These are phyloP conservation scores for Pseudozyma hubeiensis DNA, from an alignment of 1,284 basidiomycete species.

Conservation along the genomic window DNA sequence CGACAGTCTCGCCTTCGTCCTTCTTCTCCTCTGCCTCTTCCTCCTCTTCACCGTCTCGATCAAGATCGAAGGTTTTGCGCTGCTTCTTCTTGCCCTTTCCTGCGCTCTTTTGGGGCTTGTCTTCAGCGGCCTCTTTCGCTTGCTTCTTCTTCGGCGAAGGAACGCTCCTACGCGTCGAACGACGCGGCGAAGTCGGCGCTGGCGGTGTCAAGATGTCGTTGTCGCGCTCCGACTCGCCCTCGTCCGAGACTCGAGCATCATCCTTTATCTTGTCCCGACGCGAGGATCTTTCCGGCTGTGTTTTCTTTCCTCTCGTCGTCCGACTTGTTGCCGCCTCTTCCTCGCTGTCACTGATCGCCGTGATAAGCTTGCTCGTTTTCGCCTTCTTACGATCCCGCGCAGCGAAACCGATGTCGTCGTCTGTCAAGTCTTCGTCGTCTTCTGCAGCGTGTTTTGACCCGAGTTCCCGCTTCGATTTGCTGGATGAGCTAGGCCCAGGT, in stretches of 20 bases:
- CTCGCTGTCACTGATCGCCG: conserved; percentile 12
- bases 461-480: neutral
- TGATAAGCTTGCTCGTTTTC: conserved; percentile 3
- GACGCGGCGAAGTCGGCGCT: conserved; percentile 15
- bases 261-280: neutral
- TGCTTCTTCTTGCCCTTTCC: conserved; percentile 17
- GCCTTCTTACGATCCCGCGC: conserved; percentile 22
- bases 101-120: conserved; percentile 10
- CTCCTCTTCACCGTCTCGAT: conserved; percentile 1
- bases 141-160: conserved; percentile 31
- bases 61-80: conserved; percentile 22
- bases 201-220: conserved; percentile 31
- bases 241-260: conserved; percentile 2
- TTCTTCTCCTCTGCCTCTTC: conserved; percentile 7
- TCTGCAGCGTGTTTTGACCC: neutral
- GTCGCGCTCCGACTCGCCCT: neutral
- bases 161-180: conserved; percentile 20
- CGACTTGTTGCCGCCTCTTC: neutral
- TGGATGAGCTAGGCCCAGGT: conserved; percentile 10
- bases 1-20: neutral
- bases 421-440: conserved; percentile 26
- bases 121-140: neutral
- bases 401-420: conserved; percentile 34
- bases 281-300: neutral
- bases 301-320: neutral